Evolutionary conservation across 257 asterid species (phyloP).

Genomic region (Nicotiana tabacum): DNA sequence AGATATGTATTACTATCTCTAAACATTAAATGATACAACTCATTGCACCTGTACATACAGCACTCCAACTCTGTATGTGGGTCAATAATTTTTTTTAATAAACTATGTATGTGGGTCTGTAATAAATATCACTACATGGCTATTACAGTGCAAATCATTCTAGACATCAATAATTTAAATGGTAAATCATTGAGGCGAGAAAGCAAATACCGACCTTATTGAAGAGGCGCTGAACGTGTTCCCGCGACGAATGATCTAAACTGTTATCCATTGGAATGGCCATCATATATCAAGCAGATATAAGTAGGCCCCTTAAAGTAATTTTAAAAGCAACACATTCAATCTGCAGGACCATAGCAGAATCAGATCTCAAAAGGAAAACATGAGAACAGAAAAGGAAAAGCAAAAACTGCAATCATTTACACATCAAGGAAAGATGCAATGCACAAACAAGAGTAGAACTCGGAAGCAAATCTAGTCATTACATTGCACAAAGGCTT

Average conservation of each 20-base stretch:
- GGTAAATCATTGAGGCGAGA: background rate
- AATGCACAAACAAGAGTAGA: background rate
- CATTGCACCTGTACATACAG: background rate
- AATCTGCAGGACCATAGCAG: background rate
- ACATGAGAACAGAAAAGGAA: background rate
- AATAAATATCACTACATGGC: background rate
- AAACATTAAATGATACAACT: conserved; percentile 1
- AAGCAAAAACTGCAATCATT: background rate
- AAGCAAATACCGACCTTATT: conserved; percentile 48
- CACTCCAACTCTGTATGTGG: background rate
- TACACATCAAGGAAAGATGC: background rate
- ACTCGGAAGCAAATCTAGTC: background rate
- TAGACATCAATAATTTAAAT: background rate
- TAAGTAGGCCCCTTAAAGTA: background rate
- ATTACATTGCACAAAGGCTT: background rate
- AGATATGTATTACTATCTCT: background rate
- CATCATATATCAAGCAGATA: conserved; percentile 51
- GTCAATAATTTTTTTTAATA: background rate
- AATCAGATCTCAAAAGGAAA: conserved; percentile 1
- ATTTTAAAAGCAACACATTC: background rate
- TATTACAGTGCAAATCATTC: background rate
- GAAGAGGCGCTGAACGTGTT: conserved; percentile 67
- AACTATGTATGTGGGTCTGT: background rate
- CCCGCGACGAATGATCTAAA: conserved; percentile 47
- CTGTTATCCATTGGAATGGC: conserved; percentile 73